Conservation (phyloP, 805 yeast species). For the Phaffomyces thermotolerans region DNA sequence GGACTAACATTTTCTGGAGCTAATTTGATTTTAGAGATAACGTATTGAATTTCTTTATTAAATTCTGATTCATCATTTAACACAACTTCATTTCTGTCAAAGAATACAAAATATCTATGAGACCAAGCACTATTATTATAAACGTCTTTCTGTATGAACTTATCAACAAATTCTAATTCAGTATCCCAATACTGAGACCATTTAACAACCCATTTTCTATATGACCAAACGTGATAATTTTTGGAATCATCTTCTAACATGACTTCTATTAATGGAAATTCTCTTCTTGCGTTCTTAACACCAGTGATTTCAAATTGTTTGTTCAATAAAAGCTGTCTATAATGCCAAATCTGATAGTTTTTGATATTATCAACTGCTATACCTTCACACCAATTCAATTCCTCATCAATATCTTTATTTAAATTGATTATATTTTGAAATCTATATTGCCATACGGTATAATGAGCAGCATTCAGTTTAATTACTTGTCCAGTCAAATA, state of each 20-base stretch:
- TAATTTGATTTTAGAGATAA: constrained; percentile 37
- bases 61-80: constrained; percentile 19
- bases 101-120: constrained; percentile 60
- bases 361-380: constrained; percentile 73
- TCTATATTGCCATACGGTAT: constrained; percentile 80
- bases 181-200: constrained; percentile 41
- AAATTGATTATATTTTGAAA: constrained; percentile 41
- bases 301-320: constrained; percentile 13
- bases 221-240: constrained; percentile 96
- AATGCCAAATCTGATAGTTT: constrained; percentile 97
- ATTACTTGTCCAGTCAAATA: constrained; percentile 59
- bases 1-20: constrained; percentile 80
- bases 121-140: constrained; percentile 93
- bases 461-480: constrained; percentile 75
- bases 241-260: constrained; percentile 78
- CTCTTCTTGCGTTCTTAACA: constrained; percentile 41
- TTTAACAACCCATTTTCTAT: constrained; percentile 74
- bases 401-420: constrained; percentile 34
- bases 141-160: constrained; percentile 51
- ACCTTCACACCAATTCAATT: constrained; percentile 73
- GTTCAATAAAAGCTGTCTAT: constrained; percentile 61
- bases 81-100: constrained; percentile 15
- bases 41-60: constrained; percentile 46
- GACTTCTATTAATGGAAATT: constrained; percentile 53
- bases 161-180: constrained; percentile 47